Percentiles rank a stretch among this genome's conserved stretches.
phyloP scores from a whole-genome alignment of 2,329 filamentous ascomycete genomes.

The Penicillium rolfsii region DNA sequence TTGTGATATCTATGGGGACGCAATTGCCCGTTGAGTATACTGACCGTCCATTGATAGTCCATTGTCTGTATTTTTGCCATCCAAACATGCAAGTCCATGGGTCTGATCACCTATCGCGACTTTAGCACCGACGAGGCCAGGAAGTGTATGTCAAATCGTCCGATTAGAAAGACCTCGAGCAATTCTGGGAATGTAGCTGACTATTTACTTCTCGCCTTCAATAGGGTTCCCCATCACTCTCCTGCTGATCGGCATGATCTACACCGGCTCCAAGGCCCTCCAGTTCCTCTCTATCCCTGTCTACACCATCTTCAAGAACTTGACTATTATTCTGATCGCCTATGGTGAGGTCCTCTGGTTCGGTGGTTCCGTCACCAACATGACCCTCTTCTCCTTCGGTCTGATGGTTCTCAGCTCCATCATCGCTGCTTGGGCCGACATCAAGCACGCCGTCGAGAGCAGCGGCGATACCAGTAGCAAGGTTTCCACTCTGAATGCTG shows the following conservation, averaged over 20 bases:
- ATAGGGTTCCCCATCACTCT: conserved; percentile 94
- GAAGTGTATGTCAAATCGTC: conserved; percentile 69
- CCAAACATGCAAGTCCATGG: conserved; percentile 75
- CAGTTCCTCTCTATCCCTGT: conserved; percentile 97
- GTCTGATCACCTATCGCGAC: conserved; percentile 78
- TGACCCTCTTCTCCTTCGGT: conserved; percentile 90
- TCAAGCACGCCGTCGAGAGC: conserved; percentile 77
- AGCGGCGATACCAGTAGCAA: conserved; percentile 70
- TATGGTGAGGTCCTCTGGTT: conserved; percentile 99
- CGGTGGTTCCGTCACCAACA: conserved; percentile 83
- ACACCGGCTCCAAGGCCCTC: conserved; percentile 92
- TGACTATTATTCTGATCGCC: conserved; percentile 97
- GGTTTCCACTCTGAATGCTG: conserved; percentile 87
- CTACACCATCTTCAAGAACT: conserved; percentile 99
- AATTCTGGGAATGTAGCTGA: background rate
- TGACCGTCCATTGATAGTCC: conserved; percentile 59
- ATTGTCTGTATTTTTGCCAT: conserved; percentile 88
- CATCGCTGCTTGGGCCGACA: conserved; percentile 96
- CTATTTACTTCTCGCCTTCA: background rate
- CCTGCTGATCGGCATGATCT: conserved; percentile 98
- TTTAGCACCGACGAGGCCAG: conserved; percentile 89
- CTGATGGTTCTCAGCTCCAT: conserved; percentile 95
- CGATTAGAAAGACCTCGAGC: background rate
- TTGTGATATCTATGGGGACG: background rate
- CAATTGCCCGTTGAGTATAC: background rate